Percentiles rank a stretch among this genome's conserved stretches.
Conservation (phyloP, 768 basidiomycete genomes). For the Agrocybe praecox region DNA sequence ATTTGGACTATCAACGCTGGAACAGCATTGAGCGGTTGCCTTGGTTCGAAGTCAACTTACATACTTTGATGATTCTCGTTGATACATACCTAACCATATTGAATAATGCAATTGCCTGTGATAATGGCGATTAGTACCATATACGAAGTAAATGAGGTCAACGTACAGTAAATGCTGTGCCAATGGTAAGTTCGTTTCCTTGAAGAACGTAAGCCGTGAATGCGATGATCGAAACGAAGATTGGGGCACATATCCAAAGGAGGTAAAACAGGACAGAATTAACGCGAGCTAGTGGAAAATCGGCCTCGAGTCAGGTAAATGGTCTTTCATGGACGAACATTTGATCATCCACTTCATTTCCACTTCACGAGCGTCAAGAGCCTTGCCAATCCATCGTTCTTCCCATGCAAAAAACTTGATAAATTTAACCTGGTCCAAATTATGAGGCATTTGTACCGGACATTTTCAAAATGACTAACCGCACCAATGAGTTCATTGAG, state of each 20-base stretch:
- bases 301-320: too few relatives aligned
- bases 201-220: slow-evolving; percentile 75
- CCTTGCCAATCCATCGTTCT: slow-evolving; percentile 71
- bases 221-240: slow-evolving; percentile 77
- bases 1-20: slow-evolving; percentile 81
- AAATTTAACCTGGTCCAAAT: slow-evolving; percentile 57
- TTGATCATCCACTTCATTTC: slow-evolving; percentile 84
- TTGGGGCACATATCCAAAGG: slow-evolving; percentile 77
- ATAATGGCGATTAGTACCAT: not conserved
- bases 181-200: slow-evolving; percentile 75
- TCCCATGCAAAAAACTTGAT: slow-evolving; percentile 89
- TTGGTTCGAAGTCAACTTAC: slow-evolving; percentile 32
- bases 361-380: slow-evolving; percentile 59
- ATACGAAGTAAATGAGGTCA: not conserved
- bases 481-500: slow-evolving; percentile 78
- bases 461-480: slow-evolving; percentile 32
- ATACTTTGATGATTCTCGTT: not conserved
- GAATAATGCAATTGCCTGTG: slow-evolving; percentile 77
- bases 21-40: slow-evolving; percentile 72
- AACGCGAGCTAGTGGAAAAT: slow-evolving; percentile 65
- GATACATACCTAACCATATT: slow-evolving; percentile 72
- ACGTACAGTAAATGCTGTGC: slow-evolving; percentile 82
- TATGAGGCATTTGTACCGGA: not conserved
- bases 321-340: slow-evolving; percentile 33
- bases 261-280: slow-evolving; percentile 73